phyloP scores from a whole-genome alignment of 1,139 yeast species.

The Taphrina flavorubra region DNA sequence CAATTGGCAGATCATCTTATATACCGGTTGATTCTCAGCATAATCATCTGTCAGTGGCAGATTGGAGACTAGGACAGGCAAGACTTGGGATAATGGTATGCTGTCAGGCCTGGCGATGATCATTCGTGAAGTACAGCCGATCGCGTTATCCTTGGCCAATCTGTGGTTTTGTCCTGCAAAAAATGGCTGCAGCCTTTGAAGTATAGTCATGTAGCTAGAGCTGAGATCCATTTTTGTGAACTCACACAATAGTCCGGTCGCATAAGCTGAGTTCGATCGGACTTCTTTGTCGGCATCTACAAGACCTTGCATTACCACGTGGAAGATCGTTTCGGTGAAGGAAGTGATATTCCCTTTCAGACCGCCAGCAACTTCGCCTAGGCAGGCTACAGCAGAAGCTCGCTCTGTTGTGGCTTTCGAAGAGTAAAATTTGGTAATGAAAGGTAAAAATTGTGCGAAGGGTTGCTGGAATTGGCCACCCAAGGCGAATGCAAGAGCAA shows the following conservation, averaged over 20 bases:
- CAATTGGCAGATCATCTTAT: conserved; percentile 73
- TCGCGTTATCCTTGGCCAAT: conserved; percentile 44
- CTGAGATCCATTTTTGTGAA: conserved; percentile 53
- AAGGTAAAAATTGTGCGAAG: conserved; percentile 73
- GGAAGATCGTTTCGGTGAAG: conserved; percentile 68
- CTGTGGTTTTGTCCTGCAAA: conserved; percentile 73
- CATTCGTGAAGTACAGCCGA: conserved; percentile 94
- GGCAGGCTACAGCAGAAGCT: conserved; percentile 82
- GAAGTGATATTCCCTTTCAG: conserved; percentile 69
- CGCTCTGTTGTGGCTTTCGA: conserved; percentile 73
- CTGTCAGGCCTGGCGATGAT: conserved; percentile 71
- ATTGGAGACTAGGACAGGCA: conserved; percentile 75
- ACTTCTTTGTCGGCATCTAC: conserved; percentile 85
- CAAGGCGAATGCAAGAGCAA: conserved; percentile 73
- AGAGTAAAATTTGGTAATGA: conserved; percentile 62
- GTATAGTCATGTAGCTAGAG: conserved; percentile 55
- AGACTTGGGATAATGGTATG: conserved; percentile 79
- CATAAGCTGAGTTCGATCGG: conserved; percentile 94
- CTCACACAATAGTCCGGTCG: conserved; percentile 82
- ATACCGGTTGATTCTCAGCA: conserved; percentile 92
- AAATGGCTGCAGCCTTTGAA: conserved; percentile 78
- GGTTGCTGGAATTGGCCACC: conserved; percentile 69
- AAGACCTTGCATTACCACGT: conserved; percentile 70
- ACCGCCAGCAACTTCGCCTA: conserved; percentile 86
- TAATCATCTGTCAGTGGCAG: conserved; percentile 87